Evolutionary conservation across 495 filamentous ascomycete species (phyloP).

Genomic region (Pyrenula aspistea): DNA sequence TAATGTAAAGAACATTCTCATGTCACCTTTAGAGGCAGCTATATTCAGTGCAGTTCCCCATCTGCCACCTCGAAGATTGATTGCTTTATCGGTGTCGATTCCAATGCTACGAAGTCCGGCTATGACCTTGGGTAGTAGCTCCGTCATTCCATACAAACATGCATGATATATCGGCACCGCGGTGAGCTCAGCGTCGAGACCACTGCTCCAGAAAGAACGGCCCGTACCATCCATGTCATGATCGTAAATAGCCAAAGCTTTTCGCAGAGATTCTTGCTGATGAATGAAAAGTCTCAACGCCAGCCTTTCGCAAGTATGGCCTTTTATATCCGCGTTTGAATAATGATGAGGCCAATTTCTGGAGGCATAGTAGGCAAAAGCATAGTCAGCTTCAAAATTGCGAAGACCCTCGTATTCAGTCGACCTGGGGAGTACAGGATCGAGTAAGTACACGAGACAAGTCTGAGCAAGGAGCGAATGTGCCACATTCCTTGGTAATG

Average conservation of each 20-base stretch:
- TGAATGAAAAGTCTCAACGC: constrained; percentile 5
- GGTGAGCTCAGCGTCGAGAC: neutral
- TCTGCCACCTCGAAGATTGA: constrained; percentile 3
- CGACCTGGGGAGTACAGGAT: constrained; percentile 9
- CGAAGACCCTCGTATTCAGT: neutral
- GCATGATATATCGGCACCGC: constrained; percentile 10
- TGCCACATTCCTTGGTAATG: constrained; percentile 9
- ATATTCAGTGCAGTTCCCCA: constrained; percentile 8
- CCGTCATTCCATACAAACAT: constrained; percentile 11
- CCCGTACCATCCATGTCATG: neutral
- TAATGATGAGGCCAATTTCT: neutral
- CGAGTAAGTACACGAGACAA: constrained; percentile 22
- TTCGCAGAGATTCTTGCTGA: constrained; percentile 2
- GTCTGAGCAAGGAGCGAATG: constrained; percentile 17
- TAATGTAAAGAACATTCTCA: constrained; percentile 8
- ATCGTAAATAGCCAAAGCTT: constrained; percentile 6
- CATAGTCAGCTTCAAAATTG: neutral
- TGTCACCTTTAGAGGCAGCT: constrained; percentile 1
- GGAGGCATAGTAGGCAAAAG: neutral
- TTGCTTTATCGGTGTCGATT: neutral
- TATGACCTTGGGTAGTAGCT: constrained; percentile 3
- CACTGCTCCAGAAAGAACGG: neutral
- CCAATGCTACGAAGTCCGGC: neutral
- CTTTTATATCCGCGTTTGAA: neutral
- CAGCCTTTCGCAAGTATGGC: neutral